Evolutionary conservation across 2,329 filamentous ascomycete genomes (phyloP), one percentile per base, ranked within the genome.

Genomic region (Rutstroemia sp.): DNA sequence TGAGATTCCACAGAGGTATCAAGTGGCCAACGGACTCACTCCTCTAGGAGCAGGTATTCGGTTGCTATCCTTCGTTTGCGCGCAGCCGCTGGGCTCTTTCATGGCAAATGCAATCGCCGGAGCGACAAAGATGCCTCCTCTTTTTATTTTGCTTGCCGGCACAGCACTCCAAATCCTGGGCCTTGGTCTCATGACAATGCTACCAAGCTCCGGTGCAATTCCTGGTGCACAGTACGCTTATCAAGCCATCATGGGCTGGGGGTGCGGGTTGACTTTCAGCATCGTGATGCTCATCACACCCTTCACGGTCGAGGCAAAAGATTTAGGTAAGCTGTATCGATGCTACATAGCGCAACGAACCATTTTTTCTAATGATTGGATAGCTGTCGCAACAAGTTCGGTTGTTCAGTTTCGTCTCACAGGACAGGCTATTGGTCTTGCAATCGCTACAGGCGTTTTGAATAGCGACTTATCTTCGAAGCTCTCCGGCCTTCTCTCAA

Each of bases 211-310:
- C 14, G 5, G 46, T 12, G 9, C 21, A 1, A 60, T 60, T n/a
- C 48, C 51, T 25, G 34, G 19, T 6, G 42, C 45, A 10, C 47
- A 41, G 39, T 82, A 82, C 57, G 78, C 72, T 3, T 83, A 75
- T 61, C 77, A 83, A 56, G 73, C 75, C 27, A 70, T 83, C 4
- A 78, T 83, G 41, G 81, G 81, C 1, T 68, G 83, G 0, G 81
- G 81, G 0, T 78, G 82, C 10, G 81, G 81, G 0, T 73, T 84
- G 9, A 38, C 48, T 10, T 49, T 62, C 8, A 60, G 46, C 14
- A 83, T 83, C 56, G 76, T 83, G 64, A 79, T 79, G 6, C 78
- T 77, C 45, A 73, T 82, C 16, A 74, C 81, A 41, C 69, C 72
- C 17, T 42, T 42, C 17, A 42, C 39, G 17, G 73, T 47, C 6